Evolutionary conservation across 2,329 filamentous ascomycete species (phyloP), one percentile per base, ranked within the genome.

Genomic region (Colletotrichum echinochloae): DNA sequence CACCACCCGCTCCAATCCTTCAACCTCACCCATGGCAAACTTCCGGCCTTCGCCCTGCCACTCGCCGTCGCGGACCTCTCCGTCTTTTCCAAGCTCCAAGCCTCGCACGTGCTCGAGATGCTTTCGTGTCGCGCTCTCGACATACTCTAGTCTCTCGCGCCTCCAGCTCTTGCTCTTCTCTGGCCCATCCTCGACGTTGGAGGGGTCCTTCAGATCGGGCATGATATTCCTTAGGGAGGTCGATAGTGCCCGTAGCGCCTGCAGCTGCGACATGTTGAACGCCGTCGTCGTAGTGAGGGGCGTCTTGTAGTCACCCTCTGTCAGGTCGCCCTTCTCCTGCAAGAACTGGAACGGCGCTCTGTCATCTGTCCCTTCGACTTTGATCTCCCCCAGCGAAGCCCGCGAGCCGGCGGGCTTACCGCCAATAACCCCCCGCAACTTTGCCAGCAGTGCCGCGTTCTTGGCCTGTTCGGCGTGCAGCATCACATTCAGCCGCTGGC

Each of bases 231-330:
- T 85, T 59, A 97, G 83, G 9, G 84, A 84, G 5, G 80, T 78
- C 3, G 86, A 89, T 28, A 97, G 84, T 9, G 89, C 83, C 69
- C 93, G 90, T 55, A 99, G 84, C 0, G 94, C 90, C 35, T 94
- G 93, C 26, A 98, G 85, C 78, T 98, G 95, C 2, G 92, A 92
- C 26, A 97, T 86, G 0, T 93, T 90, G 79, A 98, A 97, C 20
- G 89, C 87, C 0, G 92, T 88, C 23, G 92, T 93, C 5, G 92
- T 94, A 14, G 88, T 87, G 35, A 94, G 84, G 14, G 91, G 88
- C 5, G 83, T 83, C 49, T 85, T 80, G 16, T 84, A 81, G 66
- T 86, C 86, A 59, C 87, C 85, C 18, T 84, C 83, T 11, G 81
- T 80, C 23, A 91, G 81, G 59, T 82, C 83, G 57, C 85, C 85